Base-by-base conservation (phyloP, 164 flowering plant species). In the Amborella trichopoda region DNA sequence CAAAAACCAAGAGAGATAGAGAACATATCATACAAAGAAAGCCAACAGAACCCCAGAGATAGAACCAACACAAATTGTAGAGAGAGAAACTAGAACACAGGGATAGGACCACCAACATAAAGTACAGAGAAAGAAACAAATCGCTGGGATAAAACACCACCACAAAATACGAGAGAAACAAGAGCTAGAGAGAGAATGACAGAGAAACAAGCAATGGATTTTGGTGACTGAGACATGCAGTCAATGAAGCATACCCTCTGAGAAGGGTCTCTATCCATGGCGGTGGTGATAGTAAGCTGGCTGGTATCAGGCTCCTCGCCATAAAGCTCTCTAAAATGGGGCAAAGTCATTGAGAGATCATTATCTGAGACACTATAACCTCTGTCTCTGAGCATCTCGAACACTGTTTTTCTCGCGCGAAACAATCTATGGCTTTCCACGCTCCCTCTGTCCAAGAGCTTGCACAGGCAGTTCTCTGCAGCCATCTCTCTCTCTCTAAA, bases 371-470 rank as follows among this genome's bases (percentile, higher is more conserved):
- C 69, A 25, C 55, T 44, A 57, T 70, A 90, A 48, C 94, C 91
- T 41, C 97, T 58, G 69, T 86, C 96, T 4, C 52, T 65, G 6
- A 87, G 73, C 96, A 91, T 91, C 68, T 91, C 90, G 33, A 91
- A 59, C 8, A 62, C 48, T 0, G 96, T 91, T 40, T 77, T 59
- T 1, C 94, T 67, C 2, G 94, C 61, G 17, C 79, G 58, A 58
- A 54, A 90, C 75, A 71, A 81, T 10, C 87, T 48, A 66, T 76
- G 89, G 54, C 82, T 77, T 63, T 76, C 98, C 1, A 44, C 28
- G 53, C 73, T 76, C 0, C 89, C 94, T 3, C 63, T 32, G 58
- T 90, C 98, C 3, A 73, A 58, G 49, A 23, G 69, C 52, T 60
- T 59, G 58, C 68, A 52, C 56, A 82, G 26, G 64, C 94, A 82